Evolutionary conservation across 1,284 basidiomycete genomes (phyloP), one percentile per base, ranked within the genome.

Genomic region (Melampsora larici-populina): DNA sequence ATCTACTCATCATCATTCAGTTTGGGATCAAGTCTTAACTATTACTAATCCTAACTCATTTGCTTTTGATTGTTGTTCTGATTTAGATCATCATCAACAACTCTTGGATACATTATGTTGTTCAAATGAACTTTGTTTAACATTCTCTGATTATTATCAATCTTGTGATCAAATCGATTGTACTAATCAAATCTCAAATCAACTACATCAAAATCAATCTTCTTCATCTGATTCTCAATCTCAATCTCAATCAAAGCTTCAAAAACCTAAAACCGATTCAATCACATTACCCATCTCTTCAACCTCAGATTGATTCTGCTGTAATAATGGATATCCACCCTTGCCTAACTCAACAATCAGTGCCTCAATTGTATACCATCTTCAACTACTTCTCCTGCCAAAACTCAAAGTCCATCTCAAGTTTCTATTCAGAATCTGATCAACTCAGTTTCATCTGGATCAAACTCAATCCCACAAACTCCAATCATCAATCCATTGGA

Each of bases 271-370:
- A 36, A 36, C 36, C 36, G 36, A 36, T 4, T 9, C 36, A 36
- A 33, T 40, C 65, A 46, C 40, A 6, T 18, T 29, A 18, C 2
- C 31, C 26, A n/a, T 18, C 40, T 33, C 17, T 4, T 67, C 40
- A 18, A 43, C 65, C 2, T n/a, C 65, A 15, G 40, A 76, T 67
- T 76, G 73, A 60, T 51, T 58, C 40, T 76, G 73, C 24, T 76
- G 73, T 40, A 29, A 67, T 49, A 48, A 51, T 68, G 73, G 73
- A 24, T 76, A 65, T 49, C 73, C 73, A 67, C 65, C 73, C 40
- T 67, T 65, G 1, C 73, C 73, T 15, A 62, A 46, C 55, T 64
- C 43, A 36, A 36, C 15, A 46, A 76, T 33, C 49, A 46, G 11
- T 76, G 73, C 58, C 33, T 69, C 7, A 49, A 68, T 24, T 76